A percentile compares a stretch with the other conserved stretches of the same genome.
phyloP scores from a whole-genome alignment of 139 green algal genomes.

The Chlorella sp. region DNA sequence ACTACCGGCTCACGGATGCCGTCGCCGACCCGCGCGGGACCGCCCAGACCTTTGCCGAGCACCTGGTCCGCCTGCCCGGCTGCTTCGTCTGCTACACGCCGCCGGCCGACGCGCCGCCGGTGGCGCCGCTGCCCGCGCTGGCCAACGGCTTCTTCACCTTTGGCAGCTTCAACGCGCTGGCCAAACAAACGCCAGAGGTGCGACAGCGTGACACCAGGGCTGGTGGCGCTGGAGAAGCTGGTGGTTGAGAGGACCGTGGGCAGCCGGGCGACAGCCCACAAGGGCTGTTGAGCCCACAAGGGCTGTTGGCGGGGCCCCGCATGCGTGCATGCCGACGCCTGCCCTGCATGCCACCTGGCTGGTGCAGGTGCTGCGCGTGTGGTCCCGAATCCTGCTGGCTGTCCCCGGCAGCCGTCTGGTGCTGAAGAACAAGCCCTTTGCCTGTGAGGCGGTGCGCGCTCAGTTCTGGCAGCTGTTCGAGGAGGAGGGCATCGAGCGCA shows the following conservation, averaged over 20 bases:
- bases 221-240: background rate
- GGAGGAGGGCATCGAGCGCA: constrained; percentile 26
- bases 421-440: constrained; percentile 98
- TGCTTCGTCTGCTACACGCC: constrained; percentile 99
- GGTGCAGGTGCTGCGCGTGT: constrained; percentile 74
- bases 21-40: constrained; percentile 80
- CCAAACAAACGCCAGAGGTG: constrained; percentile 89
- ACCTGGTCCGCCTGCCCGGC: constrained; percentile 84
- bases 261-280: too few species aligned
- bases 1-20: constrained; percentile 92
- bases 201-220: too few species aligned
- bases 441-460: constrained; percentile 67
- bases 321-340: background rate
- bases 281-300: too few species aligned
- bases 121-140: constrained; percentile 72
- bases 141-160: constrained; percentile 93
- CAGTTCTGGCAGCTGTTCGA: constrained; percentile 46
- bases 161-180: constrained; percentile 97
- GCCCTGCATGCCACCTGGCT: too few species aligned
- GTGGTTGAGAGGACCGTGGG: background rate
- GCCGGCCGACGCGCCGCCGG: constrained; percentile 69
- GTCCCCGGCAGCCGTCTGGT: constrained; percentile 83
- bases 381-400: constrained; percentile 75
- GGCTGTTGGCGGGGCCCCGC: too few species aligned
- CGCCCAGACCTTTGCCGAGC: constrained; percentile 70